Evolutionary conservation across 768 basidiomycete genomes (phyloP).

Genomic region (Boletales sp.): DNA sequence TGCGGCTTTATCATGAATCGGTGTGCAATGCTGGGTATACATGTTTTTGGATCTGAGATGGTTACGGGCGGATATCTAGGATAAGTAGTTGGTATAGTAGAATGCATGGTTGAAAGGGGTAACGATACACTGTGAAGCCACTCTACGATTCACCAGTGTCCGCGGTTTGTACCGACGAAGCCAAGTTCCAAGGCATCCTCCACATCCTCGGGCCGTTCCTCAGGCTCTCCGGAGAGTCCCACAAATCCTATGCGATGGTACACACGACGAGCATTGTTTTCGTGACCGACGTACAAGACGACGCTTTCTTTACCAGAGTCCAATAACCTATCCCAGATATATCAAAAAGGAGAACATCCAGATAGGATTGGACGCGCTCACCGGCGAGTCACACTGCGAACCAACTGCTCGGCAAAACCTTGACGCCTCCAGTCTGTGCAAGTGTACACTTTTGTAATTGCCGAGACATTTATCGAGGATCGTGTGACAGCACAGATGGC

Average conservation of each 20-base stretch:
- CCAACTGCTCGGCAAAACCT: slow-evolving; percentile 51
- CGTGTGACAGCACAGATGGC: slow-evolving; percentile 58
- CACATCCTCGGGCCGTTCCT: slow-evolving; percentile 35
- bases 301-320: slow-evolving; percentile 45
- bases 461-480: slow-evolving; percentile 44
- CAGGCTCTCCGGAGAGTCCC: slow-evolving; percentile 36
- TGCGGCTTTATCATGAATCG: background rate
- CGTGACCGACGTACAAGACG: slow-evolving; percentile 52
- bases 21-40: too few relatives aligned
- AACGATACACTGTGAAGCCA: too few relatives aligned
- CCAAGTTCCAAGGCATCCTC: slow-evolving; percentile 55
- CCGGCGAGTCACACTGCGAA: slow-evolving; percentile 43
- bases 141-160: slow-evolving; percentile 45
- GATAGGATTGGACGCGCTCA: slow-evolving; percentile 21
- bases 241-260: slow-evolving; percentile 54
- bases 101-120: too few relatives aligned
- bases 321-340: slow-evolving; percentile 30
- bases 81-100: too few relatives aligned
- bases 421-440: slow-evolving; percentile 40
- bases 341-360: background rate
- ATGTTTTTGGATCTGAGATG: too few relatives aligned
- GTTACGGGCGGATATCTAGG: too few relatives aligned
- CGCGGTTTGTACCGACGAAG: slow-evolving; percentile 42
- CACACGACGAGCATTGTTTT: slow-evolving; percentile 48
- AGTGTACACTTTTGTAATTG: slow-evolving; percentile 59